A percentile compares a stretch with the other conserved stretches of the same genome.
Evolutionary conservation across 371 early-diverging fungal genomes (phyloP).

Genomic region (Lichtheimia ornata): DNA sequence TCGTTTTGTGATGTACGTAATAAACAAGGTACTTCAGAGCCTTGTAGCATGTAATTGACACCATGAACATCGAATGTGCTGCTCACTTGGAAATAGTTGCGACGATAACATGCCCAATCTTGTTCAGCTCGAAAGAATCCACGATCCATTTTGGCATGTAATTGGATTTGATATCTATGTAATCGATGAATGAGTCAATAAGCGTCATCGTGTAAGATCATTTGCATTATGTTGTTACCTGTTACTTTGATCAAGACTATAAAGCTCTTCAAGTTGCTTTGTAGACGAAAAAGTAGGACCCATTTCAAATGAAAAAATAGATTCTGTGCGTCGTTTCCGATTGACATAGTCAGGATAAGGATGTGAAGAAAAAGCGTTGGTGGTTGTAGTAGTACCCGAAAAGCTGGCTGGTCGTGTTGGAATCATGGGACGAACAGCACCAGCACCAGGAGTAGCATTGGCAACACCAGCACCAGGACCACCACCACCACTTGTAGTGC

Average conservation of each 20-base stretch:
- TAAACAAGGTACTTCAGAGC: slow-evolving; percentile 42
- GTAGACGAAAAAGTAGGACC: slow-evolving; percentile 48
- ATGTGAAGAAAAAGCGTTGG: slow-evolving; percentile 32
- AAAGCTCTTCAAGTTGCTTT: slow-evolving; percentile 40
- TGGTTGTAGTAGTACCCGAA: slow-evolving; percentile 37
- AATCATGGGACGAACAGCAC: slow-evolving; percentile 27
- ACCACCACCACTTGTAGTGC: slow-evolving; percentile 24
- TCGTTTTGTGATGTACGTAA: slow-evolving; percentile 23
- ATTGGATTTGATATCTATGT: slow-evolving; percentile 48
- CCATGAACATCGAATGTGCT: slow-evolving; percentile 58
- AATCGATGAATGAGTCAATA: neutral
- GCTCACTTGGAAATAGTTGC: slow-evolving; percentile 87
- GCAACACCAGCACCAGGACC: neutral
- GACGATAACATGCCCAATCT: slow-evolving; percentile 88
- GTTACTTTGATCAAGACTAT: slow-evolving; percentile 46
- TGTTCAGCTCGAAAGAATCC: slow-evolving; percentile 75
- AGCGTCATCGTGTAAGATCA: slow-evolving; percentile 1
- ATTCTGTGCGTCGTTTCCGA: slow-evolving; percentile 47
- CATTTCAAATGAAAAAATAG: slow-evolving; percentile 50
- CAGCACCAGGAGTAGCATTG: neutral
- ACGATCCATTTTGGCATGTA: slow-evolving; percentile 72
- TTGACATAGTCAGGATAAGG: slow-evolving; percentile 42
- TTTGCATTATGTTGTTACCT: slow-evolving; percentile 23
- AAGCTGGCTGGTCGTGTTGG: slow-evolving; percentile 45
- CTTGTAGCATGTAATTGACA: slow-evolving; percentile 25